Evolutionary conservation across 768 basidiomycete genomes (phyloP), one percentile per base, ranked within the genome.

Genomic region (Panaeolus cyanescens): DNA sequence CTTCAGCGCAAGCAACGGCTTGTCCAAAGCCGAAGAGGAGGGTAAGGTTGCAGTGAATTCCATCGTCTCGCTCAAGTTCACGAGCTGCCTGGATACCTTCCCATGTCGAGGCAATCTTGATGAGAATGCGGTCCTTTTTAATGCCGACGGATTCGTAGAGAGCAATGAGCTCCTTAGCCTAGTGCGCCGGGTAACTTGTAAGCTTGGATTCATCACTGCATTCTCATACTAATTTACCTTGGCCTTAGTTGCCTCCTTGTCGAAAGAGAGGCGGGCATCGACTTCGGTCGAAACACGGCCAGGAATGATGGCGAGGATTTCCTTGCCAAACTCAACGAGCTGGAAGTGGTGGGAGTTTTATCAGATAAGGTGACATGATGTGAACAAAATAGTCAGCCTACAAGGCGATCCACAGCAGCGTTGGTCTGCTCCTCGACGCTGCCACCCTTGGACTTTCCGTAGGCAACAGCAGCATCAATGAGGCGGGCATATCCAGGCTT

Each of bases 81-180:
- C 95, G 89, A 34, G 97, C 97, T 62, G 97, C 97, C 77, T 99
- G 96, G 80, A 99, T 99, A 78, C 97, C 97, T 79, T 99, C 97
- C 93, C 94, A 99, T 54, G 96, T 96, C 37, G 97, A 96, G 31
- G 96, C 97, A 72, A 99, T 98, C 84, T 99, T 99, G 88, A 99
- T 98, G 68, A 99, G 83, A 64, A 99, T 82, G 64, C 97, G 93
- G 40, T 99, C 95, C 80, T 92, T 93, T 74, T 86, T 81, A 80
- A 99, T 88, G 65, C 97, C 97, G 65, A 95, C 74, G n/a, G 92
- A 92, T 33, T 95, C 85, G 83, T 99, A 99, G 62, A 99, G 89
- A 34, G 88, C 88, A 68, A 99, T 99, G 72, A 99, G 87, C 71
- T 92, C 85, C 76, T 85, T 90, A 36, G 91, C 91, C 86, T 88